Conservation (phyloP, 2,329 filamentous ascomycete genomes). For the Sporothrix humicola region DNA sequence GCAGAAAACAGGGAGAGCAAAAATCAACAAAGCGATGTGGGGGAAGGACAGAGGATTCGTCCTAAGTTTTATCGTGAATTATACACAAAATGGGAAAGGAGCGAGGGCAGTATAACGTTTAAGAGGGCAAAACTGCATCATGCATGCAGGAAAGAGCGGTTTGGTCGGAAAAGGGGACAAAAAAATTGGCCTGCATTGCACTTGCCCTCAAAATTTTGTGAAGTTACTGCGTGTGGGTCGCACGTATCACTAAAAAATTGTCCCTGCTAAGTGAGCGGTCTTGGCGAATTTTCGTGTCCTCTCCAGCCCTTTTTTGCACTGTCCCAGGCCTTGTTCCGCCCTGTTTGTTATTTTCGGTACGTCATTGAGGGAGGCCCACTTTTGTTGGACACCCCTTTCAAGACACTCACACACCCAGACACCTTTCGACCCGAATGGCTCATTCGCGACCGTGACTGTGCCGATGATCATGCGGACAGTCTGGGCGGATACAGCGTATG, state of each 20-base stretch:
- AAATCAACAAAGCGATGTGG: conserved; percentile 12
- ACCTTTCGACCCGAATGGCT: too few species aligned
- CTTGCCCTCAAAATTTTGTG: conserved; percentile 12
- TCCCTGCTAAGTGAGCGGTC: conserved; percentile 22
- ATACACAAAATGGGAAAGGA: conserved; percentile 22
- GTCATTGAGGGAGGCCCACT: conserved; percentile 30
- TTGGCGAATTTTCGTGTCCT: conserved; percentile 30
- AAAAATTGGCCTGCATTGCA: conserved; percentile 17
- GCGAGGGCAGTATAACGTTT: not conserved
- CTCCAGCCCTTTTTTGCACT: not conserved
- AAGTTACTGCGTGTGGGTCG: conserved; percentile 27
- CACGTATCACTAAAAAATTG: not conserved
- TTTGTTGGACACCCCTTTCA: not conserved
- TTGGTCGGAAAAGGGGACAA: conserved; percentile 12
- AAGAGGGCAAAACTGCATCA: not conserved
- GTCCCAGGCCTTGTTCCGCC: not conserved
- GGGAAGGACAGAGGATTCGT: not conserved
- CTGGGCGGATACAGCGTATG: too few species aligned
- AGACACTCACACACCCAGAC: not conserved
- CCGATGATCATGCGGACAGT: too few species aligned
- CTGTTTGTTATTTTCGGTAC: conserved; percentile 23
- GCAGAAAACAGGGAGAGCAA: not conserved
- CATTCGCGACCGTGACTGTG: too few species aligned
- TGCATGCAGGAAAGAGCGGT: conserved; percentile 3
- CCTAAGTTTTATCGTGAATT: not conserved